Evolutionary conservation across 1,284 basidiomycete species (phyloP).

Genomic region (Puccinia coronata): DNA sequence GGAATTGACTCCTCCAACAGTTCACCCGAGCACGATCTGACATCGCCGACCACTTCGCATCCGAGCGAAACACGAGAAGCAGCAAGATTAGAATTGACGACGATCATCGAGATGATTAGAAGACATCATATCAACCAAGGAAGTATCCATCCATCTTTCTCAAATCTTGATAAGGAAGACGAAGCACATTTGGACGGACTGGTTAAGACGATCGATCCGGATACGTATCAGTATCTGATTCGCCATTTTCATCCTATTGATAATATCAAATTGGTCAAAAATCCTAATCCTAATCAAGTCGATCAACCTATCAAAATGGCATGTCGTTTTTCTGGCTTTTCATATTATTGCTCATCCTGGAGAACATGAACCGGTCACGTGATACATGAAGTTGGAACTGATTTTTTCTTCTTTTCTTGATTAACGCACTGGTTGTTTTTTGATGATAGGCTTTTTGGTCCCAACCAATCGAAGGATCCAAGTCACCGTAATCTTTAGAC

Average conservation of each 20-base stretch:
- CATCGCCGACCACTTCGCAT: background rate
- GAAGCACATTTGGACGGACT: background rate
- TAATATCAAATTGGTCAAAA: constrained; percentile 46
- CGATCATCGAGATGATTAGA: constrained; percentile 28
- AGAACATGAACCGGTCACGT: background rate
- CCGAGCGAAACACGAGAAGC: background rate
- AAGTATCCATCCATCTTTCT: background rate
- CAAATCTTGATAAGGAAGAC: background rate
- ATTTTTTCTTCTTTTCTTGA: background rate
- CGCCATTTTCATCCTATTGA: constrained; percentile 37
- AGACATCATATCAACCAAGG: constrained; percentile 4
- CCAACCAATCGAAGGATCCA: background rate
- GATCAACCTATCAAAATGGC: constrained; percentile 47
- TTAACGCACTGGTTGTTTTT: background rate
- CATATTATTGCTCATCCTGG: background rate
- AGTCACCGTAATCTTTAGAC: background rate
- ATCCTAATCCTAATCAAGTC: constrained; percentile 39
- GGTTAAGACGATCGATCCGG: background rate
- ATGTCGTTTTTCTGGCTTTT: background rate
- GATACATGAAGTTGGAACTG: background rate
- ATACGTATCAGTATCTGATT: constrained; percentile 15
- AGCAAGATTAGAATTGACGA: constrained; percentile 30
- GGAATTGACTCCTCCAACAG: background rate
- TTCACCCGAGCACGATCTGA: background rate
- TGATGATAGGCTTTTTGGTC: constrained; percentile 19